phyloP scores from a whole-genome alignment of 2,329 filamentous ascomycete genomes.

The Aspergillaceae sp. region DNA sequence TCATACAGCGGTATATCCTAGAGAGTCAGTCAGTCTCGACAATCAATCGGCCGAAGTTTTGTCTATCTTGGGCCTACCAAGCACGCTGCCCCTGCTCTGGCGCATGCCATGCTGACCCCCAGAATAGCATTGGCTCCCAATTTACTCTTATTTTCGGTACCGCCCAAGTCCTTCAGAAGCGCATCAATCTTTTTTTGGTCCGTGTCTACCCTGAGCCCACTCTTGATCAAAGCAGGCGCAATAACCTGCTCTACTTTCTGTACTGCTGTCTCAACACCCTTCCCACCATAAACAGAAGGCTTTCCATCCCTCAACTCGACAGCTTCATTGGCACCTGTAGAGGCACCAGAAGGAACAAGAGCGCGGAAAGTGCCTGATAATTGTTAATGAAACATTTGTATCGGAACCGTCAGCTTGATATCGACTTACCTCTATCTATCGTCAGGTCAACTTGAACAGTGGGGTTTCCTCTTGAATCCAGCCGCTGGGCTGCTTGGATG shows the following conservation, averaged over 20 bases:
- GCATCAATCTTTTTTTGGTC: constrained; percentile 44
- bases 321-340: constrained; percentile 27
- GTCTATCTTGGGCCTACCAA: neutral
- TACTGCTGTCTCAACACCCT: constrained; percentile 49
- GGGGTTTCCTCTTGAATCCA: constrained; percentile 30
- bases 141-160: constrained; percentile 51
- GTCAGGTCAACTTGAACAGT: constrained; percentile 25
- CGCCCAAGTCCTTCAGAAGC: constrained; percentile 43
- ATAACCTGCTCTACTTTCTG: constrained; percentile 48
- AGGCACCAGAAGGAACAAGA: constrained; percentile 28
- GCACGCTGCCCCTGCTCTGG: constrained; percentile 46
- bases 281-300: constrained; percentile 46
- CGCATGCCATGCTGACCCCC: constrained; percentile 52
- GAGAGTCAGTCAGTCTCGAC: neutral
- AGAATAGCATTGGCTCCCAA: constrained; percentile 54
- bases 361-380: constrained; percentile 21
- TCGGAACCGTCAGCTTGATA: neutral
- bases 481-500: constrained; percentile 16
- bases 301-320: constrained; percentile 40
- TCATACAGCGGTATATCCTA: neutral
- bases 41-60: neutral
- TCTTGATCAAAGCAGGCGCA: constrained; percentile 47
- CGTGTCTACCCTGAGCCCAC: constrained; percentile 31
- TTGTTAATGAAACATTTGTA: neutral
- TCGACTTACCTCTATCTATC: constrained; percentile 15